phyloP scores from a whole-genome alignment of 192 early-diverging fungal genomes.

The Tieghemiomyces parasiticus region DNA sequence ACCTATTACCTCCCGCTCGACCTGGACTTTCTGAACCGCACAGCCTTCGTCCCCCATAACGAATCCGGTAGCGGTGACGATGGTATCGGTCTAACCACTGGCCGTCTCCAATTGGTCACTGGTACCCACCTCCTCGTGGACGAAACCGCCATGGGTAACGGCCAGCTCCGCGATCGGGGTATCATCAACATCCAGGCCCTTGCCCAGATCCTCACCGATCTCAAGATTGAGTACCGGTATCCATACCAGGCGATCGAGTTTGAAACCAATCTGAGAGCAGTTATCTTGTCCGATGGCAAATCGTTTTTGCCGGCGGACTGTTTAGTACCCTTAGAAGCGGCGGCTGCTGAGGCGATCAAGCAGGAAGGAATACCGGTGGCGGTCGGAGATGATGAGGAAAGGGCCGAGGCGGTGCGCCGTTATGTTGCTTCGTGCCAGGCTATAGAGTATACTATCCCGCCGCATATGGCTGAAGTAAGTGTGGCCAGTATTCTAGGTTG shows the following conservation, averaged over 20 bases:
- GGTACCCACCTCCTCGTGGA: slow-evolving; percentile 48
- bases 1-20: slow-evolving; percentile 45
- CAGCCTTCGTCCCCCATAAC: slow-evolving; percentile 37
- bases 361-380: neutral
- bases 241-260: slow-evolving; percentile 58
- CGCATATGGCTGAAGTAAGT: slow-evolving; percentile 6
- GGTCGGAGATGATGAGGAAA: neutral
- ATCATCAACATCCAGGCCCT: slow-evolving; percentile 55
- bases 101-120: slow-evolving; percentile 43
- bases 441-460: neutral
- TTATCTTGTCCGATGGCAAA: slow-evolving; percentile 50
- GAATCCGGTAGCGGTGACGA: too few species aligned
- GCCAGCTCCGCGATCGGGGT: slow-evolving; percentile 46
- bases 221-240: slow-evolving; percentile 48
- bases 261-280: slow-evolving; percentile 41
- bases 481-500: too few species aligned
- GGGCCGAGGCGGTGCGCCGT: neutral
- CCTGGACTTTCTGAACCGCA: slow-evolving; percentile 39
- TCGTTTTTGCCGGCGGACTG: slow-evolving; percentile 49
- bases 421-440: slow-evolving; percentile 1
- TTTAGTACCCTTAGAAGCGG: slow-evolving; percentile 28
- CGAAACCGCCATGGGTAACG: slow-evolving; percentile 54
- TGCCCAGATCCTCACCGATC: slow-evolving; percentile 38
- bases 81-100: slow-evolving; percentile 40
- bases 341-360: slow-evolving; percentile 5